Evolutionary conservation across 768 basidiomycete species (phyloP), one percentile per base, ranked within the genome.

Genomic region (Leccinum subgranulosum): DNA sequence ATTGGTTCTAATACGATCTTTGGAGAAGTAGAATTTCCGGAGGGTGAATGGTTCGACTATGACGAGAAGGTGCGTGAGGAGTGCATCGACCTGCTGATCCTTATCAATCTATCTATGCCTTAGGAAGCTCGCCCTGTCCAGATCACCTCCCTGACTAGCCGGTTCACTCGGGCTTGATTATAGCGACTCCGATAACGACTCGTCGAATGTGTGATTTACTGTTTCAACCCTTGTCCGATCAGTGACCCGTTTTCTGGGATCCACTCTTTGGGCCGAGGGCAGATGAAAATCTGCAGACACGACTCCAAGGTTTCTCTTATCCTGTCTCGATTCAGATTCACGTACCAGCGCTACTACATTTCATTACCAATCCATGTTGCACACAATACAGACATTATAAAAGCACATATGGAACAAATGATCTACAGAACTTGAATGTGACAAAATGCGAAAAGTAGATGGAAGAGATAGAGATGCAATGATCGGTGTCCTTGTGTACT

Each of bases 11-110:
- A 81, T 6, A 81, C 81, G 0, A 54, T 69, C 4, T 94, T 94
- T 66, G 49, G 74, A 9, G 84, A 91, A 3, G 79, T 91, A n/a
- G 84, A 87, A 31, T 74, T 68, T 50, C 33, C 55, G 28, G 54
- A 66, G 0, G 84, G 86, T 69, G 69, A 71, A 57, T 96, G 94
- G 94, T 82, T 78, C 12, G 93, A 94, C 64, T 96, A 96, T 63
- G 93, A 96, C 63, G 93, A 96, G 71, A 92, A 94, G 81, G 93
- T 87, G 59, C 46, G 56, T 50, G 34, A 17, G 19, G 21, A 17
- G 28, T 12, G 27, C 33, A 31, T 28, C 23, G 33, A 23, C 23
- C 6, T 27, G 17, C 6, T 15, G 17, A n/a, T 28, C 46, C 25
- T 14, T 34, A 53, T 56, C 25, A 3, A 63, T 36, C 4, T 10